Base-by-base conservation (phyloP, 306 rosid genomes). In the Myrica gale region DNA sequence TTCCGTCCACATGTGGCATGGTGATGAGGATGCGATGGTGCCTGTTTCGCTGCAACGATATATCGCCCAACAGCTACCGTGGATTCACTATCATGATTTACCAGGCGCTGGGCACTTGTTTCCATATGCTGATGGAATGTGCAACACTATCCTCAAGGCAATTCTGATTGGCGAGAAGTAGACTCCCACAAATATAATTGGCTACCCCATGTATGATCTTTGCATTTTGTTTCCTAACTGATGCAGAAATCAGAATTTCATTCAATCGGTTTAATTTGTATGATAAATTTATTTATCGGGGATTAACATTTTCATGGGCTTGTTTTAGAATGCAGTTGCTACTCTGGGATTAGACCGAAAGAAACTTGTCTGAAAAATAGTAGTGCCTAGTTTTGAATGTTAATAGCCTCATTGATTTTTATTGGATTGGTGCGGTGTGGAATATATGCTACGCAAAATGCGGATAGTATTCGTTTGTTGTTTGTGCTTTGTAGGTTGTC, bases 1-100 rank as follows among this genome's bases (percentile, higher is more conserved):
- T 55, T 85, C 89, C 0, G 90, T 91, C 58, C 97, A 94, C 82
- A 23, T 94, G 74, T 94, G 97, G 97, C 98, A 94, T 0, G 98
- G 98, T 58, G 96, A 87, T 20, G 90, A 94, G 0, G 98, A 94
- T 84, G 0, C 16, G 65, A 1, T 91, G 21, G 95, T 87, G 55
- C 93, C 92, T 21, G 90, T 81, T 62, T 78, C 72, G 6, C 65
- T 83, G 60, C 91, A 90, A 63, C 84, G 92, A 48, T 76, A 86
- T 84, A 89, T 91, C 75, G 90, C 76, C 0, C 85, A 89, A 73
- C 83, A 56, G 41, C 92, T 94, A 69, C 91, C 96, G 1, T 94
- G 98, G 97, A 86, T 94, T 82, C 89, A 57, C 16, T 94, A 94
- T 79, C 96, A 94, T 17, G 98, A 94, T 78, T 68, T 92, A 47